These are phyloP conservation scores for Ganoderma multipileum DNA, from an alignment of 1,284 basidiomycete genomes.

Conservation along the genomic window DNA sequence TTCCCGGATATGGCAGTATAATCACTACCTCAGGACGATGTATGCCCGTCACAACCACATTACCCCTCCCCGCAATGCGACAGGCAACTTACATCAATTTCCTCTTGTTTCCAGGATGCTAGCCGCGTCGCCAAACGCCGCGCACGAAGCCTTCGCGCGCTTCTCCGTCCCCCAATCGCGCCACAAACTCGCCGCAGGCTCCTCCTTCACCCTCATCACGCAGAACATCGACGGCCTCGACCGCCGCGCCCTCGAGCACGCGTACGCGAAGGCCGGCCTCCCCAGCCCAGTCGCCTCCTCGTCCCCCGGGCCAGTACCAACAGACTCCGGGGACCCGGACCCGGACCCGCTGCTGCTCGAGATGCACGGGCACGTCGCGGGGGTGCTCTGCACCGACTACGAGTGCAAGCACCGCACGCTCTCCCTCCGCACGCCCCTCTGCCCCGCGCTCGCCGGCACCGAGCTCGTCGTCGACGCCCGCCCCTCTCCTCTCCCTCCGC, in stretches of 20 bases:
- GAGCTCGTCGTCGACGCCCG: conserved; percentile 48
- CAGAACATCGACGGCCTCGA: conserved; percentile 70
- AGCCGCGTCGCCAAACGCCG: neutral
- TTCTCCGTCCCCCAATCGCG: conserved; percentile 29
- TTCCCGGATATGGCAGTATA: conserved; percentile 65
- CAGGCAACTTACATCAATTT: neutral
- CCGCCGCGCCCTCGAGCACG: conserved; percentile 11
- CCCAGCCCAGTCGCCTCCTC: neutral
- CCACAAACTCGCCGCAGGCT: conserved; percentile 45
- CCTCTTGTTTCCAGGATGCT: neutral
- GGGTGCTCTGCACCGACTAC: conserved; percentile 52
- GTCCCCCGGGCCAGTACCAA: neutral
- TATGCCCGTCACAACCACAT: conserved; percentile 28
- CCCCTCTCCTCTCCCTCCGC: neutral
- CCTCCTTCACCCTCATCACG: conserved; percentile 59
- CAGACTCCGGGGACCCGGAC: neutral
- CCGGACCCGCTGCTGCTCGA: conserved; percentile 48
- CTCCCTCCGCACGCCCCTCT: conserved; percentile 55
- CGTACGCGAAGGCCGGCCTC: neutral
- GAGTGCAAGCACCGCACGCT: conserved; percentile 49
- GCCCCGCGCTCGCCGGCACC: conserved; percentile 53
- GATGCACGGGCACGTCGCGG: conserved; percentile 68
- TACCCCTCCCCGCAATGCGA: conserved; percentile 40
- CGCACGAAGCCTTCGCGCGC: neutral
- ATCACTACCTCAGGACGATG: conserved; percentile 59